Conservation (phyloP, 345 rosid species). For the Combretum micranthum region DNA sequence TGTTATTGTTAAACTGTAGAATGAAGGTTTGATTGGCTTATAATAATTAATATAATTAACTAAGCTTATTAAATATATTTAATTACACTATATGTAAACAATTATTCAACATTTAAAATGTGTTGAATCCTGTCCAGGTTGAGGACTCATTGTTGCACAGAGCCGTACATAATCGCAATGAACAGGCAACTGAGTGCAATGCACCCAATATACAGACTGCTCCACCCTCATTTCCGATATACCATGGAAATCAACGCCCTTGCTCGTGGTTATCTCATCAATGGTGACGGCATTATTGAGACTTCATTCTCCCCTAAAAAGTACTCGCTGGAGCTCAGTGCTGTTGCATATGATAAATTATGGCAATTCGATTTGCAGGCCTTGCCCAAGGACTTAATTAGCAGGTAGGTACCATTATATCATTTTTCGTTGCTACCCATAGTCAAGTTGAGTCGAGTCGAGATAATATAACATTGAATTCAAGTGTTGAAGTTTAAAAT, state of each 20-base stretch:
- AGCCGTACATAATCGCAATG: conserved; percentile 64
- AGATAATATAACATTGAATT: no score
- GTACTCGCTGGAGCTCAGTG: conserved; percentile 45
- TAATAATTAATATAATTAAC: no score
- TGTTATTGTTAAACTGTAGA: no score
- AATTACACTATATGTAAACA: no score
- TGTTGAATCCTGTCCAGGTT: no score
- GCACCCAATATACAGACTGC: conserved; percentile 58
- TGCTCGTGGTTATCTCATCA: conserved; percentile 49
- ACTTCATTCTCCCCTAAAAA: conserved; percentile 48
- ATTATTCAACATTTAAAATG: no score
- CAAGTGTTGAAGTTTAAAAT: no score
- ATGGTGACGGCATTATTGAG: conserved; percentile 60
- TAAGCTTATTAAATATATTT: no score
- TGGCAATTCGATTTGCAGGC: conserved; percentile 54
- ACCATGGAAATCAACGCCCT: conserved; percentile 74
- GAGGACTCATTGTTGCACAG: conserved; percentile 56
- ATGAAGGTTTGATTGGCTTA: no score
- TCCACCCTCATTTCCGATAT: conserved; percentile 71
- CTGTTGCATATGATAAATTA: conserved; percentile 36
- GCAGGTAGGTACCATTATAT: conserved; percentile 19
- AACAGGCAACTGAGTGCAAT: conserved; percentile 60
- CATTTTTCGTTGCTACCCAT: no score
- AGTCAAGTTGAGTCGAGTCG: no score
- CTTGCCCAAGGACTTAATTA: conserved; percentile 48